Evolutionary conservation across 768 basidiomycete species (phyloP), one percentile per base, ranked within the genome.

Genomic region (Suillus sp.): DNA sequence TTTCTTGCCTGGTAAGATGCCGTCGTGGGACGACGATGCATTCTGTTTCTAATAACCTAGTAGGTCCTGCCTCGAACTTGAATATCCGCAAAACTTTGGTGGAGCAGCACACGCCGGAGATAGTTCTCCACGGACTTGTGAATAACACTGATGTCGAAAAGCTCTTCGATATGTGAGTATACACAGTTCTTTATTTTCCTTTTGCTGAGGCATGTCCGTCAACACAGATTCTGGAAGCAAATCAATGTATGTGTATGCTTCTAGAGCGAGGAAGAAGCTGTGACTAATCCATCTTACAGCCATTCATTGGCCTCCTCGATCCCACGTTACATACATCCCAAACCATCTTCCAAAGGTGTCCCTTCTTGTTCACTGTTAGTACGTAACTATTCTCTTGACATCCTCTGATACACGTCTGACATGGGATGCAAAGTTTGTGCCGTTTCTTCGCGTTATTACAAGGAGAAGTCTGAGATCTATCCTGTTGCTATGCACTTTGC

Each of bases 341-440:
- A 7, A 83, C 86, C 3, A 92, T 90, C 11, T 93, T 92, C 68
- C 85, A 90, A 22, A 82, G 95, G 60, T 93, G 91, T 69, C 94
- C 95, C 0, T 96, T 95, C 79, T 79, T 96, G 38, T 94, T 95
- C 74, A 96, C 94, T 53, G 92, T 93, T 64, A 83, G 90, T 90
- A 62, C 79, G 85, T 86, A 61, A 55, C 7, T 43, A 13, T 20
- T 1, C 11, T 20, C 32, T 60, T 9, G 1, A 2, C 27, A 32
- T 45, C 25, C 53, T 55, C 16, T 40, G 34, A 38, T 10, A 64
- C 59, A 60, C 9, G 61, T 32, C 14, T n/a, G 40, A 16, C 30
- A 9, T 25, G 1, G 43, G 32, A 16, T 37, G 20, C 47, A 66
- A 68, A 90, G 90, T 96, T 48, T 96, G 93, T 66, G 93, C 94